A percentile compares a stretch with the other conserved stretches of the same genome.
These are phyloP conservation scores for Polytrichum commune DNA, from an alignment of 225 moss, liverwort and hornwort genomes.

Conservation along the genomic window DNA sequence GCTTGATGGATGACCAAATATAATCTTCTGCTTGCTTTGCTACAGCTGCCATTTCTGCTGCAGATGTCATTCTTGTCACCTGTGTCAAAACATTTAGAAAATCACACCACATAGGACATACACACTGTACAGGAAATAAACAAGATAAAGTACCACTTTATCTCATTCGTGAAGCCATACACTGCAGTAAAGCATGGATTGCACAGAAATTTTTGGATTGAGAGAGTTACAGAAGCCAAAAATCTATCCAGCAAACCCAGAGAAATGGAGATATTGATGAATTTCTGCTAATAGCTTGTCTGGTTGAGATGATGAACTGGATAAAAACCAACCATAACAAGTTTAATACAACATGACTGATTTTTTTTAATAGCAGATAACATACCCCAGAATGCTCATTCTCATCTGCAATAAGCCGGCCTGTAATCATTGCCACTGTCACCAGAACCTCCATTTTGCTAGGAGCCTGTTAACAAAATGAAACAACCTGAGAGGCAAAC, in stretches of 20 bases:
- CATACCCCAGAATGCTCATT: conserved; percentile 67
- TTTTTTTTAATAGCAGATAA: neutral
- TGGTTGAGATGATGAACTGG: no score
- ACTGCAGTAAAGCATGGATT: no score
- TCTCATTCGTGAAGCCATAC: no score
- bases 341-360: no score
- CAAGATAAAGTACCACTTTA: no score
- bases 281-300: no score
- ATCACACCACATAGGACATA: neutral
- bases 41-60: conserved; percentile 76
- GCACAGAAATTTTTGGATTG: no score
- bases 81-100: conserved; percentile 12
- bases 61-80: conserved; percentile 59
- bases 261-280: no score
- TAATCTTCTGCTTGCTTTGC: conserved; percentile 86
- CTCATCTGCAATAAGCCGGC: conserved; percentile 78
- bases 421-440: conserved; percentile 86
- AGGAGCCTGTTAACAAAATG: conserved; percentile 40
- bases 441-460: conserved; percentile 78
- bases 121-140: neutral
- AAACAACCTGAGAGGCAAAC: neutral
- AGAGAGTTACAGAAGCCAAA: no score
- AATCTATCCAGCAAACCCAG: no score
- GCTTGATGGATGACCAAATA: conserved; percentile 70
- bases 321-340: no score